phyloP scores from a whole-genome alignment of 352 stramenopile species.

The Phytophthora agathidicida region DNA sequence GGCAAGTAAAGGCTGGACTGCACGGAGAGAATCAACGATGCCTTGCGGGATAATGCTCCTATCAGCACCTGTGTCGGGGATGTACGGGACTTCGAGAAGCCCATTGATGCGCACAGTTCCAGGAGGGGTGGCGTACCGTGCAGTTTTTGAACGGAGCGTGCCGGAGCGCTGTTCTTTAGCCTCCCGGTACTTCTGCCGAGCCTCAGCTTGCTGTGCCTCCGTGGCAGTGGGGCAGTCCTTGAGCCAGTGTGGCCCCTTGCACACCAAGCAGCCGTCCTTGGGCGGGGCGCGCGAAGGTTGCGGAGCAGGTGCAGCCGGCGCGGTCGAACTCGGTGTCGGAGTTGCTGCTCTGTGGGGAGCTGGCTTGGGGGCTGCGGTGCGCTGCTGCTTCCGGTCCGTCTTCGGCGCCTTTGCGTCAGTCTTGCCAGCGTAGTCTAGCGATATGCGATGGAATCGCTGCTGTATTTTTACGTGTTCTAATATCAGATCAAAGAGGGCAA shows the following conservation, averaged over 20 bases:
- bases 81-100: neutral
- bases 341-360: neutral
- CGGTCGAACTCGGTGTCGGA: too few relatives aligned
- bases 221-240: too few relatives aligned
- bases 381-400: neutral
- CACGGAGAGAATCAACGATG: neutral
- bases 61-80: neutral
- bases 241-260: too few relatives aligned
- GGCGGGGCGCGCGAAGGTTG: too few relatives aligned
- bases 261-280: too few relatives aligned
- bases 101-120: neutral
- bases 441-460: neutral
- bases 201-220: too few relatives aligned
- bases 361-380: too few relatives aligned
- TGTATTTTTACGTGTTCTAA: neutral
- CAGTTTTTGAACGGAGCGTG: neutral
- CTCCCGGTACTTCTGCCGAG: neutral
- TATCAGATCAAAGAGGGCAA: neutral
- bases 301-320: too few relatives aligned
- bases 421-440: neutral
- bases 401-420: neutral
- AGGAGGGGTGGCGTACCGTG: neutral
- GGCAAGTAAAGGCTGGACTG: neutral
- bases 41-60: too few relatives aligned
- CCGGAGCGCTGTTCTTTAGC: neutral